A percentile compares a stretch with the other conserved stretches of the same genome.
Conservation (phyloP, 2,329 filamentous ascomycete genomes). For the Clathrospora elynae region DNA sequence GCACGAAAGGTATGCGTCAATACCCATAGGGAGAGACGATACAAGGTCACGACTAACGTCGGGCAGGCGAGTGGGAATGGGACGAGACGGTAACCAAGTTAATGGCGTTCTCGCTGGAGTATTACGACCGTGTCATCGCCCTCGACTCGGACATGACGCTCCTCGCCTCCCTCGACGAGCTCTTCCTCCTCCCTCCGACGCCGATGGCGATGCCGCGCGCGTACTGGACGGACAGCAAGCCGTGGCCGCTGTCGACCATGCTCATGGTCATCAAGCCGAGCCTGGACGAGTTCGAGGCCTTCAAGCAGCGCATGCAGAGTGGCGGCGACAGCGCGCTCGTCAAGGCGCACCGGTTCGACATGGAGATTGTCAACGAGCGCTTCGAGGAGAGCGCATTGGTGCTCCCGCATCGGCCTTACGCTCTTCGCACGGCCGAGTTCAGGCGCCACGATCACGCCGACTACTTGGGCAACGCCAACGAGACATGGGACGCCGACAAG, state of each 20-base stretch:
- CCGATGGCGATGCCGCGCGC: conserved; percentile 71
- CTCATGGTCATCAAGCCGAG: conserved; percentile 67
- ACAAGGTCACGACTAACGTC: conserved; percentile 22
- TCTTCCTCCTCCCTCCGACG: conserved; percentile 68
- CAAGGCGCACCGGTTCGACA: conserved; percentile 60
- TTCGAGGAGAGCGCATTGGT: conserved; percentile 64
- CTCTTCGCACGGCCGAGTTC: conserved; percentile 67
- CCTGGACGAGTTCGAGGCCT: conserved; percentile 54
- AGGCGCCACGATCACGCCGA: conserved; percentile 57
- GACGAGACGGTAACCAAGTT: conserved; percentile 70
- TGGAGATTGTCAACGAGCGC: conserved; percentile 69
- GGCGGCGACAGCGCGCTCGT: conserved; percentile 38
- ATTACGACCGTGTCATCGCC: conserved; percentile 64
- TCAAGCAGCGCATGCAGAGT: conserved; percentile 37
- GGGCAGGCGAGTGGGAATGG: conserved; percentile 56
- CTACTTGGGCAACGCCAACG: conserved; percentile 59
- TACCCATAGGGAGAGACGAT: conserved; percentile 9
- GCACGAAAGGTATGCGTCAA: conserved; percentile 36
- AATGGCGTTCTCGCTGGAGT: conserved; percentile 68
- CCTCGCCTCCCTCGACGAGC: conserved; percentile 68
- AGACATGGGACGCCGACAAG: conserved; percentile 64
- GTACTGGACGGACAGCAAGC: conserved; percentile 67
- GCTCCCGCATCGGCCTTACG: conserved; percentile 67
- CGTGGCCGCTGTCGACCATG: conserved; percentile 62
- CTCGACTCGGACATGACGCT: conserved; percentile 69